phyloP scores from a whole-genome alignment of 805 yeast genomes.

The Ogataea angusta region DNA sequence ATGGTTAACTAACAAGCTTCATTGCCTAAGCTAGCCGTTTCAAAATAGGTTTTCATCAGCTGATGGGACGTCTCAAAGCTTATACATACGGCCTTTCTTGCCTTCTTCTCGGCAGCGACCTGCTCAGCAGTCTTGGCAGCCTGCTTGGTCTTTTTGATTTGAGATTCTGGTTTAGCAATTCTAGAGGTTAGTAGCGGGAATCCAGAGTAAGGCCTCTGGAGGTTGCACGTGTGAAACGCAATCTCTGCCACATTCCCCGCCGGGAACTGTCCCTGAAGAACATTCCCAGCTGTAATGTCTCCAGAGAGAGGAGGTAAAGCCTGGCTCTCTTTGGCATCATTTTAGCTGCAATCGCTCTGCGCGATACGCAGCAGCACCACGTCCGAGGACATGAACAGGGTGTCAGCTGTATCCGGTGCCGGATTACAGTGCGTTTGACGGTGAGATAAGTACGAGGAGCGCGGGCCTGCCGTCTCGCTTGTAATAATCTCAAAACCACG shows the following conservation, averaged over 20 bases:
- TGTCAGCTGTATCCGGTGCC: slow-evolving; percentile 25
- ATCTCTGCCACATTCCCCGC: slow-evolving; percentile 15
- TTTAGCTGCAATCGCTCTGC: slow-evolving; percentile 26
- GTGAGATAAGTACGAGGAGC: slow-evolving; percentile 34
- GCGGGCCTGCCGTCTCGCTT: slow-evolving; percentile 15
- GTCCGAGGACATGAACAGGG: slow-evolving; percentile 21
- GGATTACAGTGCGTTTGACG: slow-evolving; percentile 28
- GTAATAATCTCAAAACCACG: slow-evolving; percentile 34
- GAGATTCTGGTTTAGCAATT: slow-evolving; percentile 74
- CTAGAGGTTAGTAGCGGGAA: slow-evolving; percentile 29
- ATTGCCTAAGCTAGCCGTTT: slow-evolving; percentile 68
- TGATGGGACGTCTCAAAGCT: slow-evolving; percentile 4
- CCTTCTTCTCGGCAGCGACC: slow-evolving; percentile 76
- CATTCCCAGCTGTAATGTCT: slow-evolving; percentile 29
- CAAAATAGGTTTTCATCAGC: slow-evolving; percentile 47
- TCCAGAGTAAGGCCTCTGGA: slow-evolving; percentile 9
- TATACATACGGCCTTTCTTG: slow-evolving; percentile 80
- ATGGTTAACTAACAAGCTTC: slow-evolving; percentile 76
- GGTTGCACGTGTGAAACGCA: slow-evolving; percentile 14
- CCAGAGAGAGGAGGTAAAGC: slow-evolving; percentile 8
- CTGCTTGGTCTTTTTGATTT: slow-evolving; percentile 77
- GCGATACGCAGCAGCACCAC: slow-evolving; percentile 29
- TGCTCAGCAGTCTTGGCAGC: slow-evolving; percentile 72
- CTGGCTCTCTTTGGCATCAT: slow-evolving; percentile 33
- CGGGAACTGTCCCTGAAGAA: slow-evolving; percentile 28